Evolutionary conservation across 2,329 filamentous ascomycete species (phyloP).

Genomic region (Clarireedia paspali): DNA sequence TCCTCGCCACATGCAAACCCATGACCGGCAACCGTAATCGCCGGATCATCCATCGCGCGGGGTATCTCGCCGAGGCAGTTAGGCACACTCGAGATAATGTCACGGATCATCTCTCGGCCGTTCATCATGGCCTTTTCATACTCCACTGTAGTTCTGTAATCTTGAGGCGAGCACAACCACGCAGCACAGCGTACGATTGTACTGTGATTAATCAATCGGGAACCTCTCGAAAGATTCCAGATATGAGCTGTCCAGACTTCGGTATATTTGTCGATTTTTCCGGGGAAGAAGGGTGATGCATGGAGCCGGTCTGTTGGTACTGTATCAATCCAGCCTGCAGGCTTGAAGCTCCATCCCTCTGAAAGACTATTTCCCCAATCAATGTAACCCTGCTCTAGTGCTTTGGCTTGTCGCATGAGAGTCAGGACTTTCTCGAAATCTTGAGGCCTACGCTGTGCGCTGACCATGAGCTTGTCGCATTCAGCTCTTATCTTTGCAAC

Average conservation of each 20-base stretch:
- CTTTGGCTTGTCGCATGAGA: slow-evolving; percentile 42
- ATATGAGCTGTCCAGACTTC: slow-evolving; percentile 52
- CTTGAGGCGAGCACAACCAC: slow-evolving; percentile 50
- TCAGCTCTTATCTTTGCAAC: slow-evolving; percentile 1
- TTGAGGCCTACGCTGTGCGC: background rate
- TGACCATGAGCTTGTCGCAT: slow-evolving; percentile 3
- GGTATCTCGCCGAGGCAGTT: slow-evolving; percentile 46
- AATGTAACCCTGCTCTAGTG: slow-evolving; percentile 41
- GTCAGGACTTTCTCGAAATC: slow-evolving; percentile 33
- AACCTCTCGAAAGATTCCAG: slow-evolving; percentile 47
- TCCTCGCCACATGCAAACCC: slow-evolving; percentile 44
- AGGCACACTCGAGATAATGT: slow-evolving; percentile 52
- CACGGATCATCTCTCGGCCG: slow-evolving; percentile 45
- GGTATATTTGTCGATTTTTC: slow-evolving; percentile 49
- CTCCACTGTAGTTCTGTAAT: slow-evolving; percentile 54
- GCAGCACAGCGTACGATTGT: slow-evolving; percentile 51
- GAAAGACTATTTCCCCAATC: slow-evolving; percentile 44
- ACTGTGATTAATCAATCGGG: slow-evolving; percentile 45
- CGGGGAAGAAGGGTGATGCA: slow-evolving; percentile 34
- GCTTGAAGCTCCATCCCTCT: slow-evolving; percentile 40
- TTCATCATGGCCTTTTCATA: slow-evolving; percentile 47
- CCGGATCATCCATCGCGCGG: slow-evolving; percentile 3
- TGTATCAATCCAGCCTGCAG: slow-evolving; percentile 45
- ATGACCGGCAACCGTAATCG: slow-evolving; percentile 28
- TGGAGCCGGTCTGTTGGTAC: background rate